Evolutionary conservation across 345 rosid species (phyloP), one percentile per base, ranked within the genome.

Genomic region (Syzygium oleosum): DNA sequence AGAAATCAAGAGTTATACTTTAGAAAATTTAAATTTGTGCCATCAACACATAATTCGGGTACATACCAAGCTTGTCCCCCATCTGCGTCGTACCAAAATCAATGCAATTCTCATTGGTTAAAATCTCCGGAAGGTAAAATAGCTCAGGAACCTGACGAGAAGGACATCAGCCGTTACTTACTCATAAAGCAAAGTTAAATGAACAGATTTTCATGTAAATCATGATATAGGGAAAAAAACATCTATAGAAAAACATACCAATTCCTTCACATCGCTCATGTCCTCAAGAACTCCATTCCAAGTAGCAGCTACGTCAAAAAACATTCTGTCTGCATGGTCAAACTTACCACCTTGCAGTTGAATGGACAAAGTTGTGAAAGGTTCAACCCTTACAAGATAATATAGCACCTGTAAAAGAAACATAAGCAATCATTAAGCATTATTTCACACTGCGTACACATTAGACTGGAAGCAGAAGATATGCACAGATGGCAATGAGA

Each of bases 311-410:
- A 98, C 88, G 90, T 98, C 99, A 55, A 92, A 98, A 95, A 98
- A 98, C 99, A 98, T 91, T 89, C 98, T 91, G 88, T 98, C 99
- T 88, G 99, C 99, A 91, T 98, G 99, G 92, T 98, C 99, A 90
- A 97, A 97, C 92, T 97, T 97, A 89, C 99, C 99, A 91, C 98
- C 99, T 98, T 98, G 99, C 88, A 98, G 93, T 92, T 98, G 98
- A 90, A 98, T 95, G 88, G 99, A 96, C 88, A 98, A 93, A 46
- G 99, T 95, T 86, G 98, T 97, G 90, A 97, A 98, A 29, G 99
- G 99, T 87, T 98, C 99, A 87, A 95, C 94, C 93, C 99, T 93
- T 87, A 93, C 94, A 92, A 97, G 98, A 94, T 97, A 98, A 92
- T 98, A 94, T 87, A 98, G 89, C 56, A 98, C 98, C 99, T 98